These are phyloP conservation scores for Ambrosia artemisiifolia DNA, from an alignment of 129 eudicot genomes.

Conservation along the genomic window DNA sequence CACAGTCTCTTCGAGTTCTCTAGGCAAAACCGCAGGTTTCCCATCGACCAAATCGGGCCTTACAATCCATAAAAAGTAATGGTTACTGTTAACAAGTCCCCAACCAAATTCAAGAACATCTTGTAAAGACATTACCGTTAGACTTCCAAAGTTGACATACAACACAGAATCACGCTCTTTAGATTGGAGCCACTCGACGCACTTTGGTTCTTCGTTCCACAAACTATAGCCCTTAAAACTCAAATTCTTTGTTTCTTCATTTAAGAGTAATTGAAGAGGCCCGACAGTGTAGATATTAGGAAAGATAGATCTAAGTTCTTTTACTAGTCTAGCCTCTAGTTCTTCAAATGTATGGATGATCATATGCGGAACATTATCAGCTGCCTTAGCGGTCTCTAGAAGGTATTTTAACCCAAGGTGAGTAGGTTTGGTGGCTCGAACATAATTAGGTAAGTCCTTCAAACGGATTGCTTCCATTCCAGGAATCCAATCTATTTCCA, in stretches of 20 bases:
- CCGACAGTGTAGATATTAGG: conserved; percentile 9
- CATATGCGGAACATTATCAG: background rate
- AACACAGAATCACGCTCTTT: background rate
- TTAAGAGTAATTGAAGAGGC: background rate
- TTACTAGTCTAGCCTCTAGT: background rate
- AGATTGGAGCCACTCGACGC: background rate
- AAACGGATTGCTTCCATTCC: conserved; percentile 12
- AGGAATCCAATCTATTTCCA: conserved; percentile 4
- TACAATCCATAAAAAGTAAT: too few relatives aligned
- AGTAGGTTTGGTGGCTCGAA: background rate
- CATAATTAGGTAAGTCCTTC: background rate
- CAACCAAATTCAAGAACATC: conserved; percentile 1
- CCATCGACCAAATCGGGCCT: too few relatives aligned
- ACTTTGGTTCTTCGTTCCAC: conserved; percentile 10
- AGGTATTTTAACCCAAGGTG: background rate
- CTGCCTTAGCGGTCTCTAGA: background rate
- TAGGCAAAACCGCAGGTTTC: too few relatives aligned
- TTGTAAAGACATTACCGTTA: background rate
- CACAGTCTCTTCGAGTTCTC: too few relatives aligned
- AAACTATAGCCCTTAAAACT: background rate
- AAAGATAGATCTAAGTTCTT: background rate
- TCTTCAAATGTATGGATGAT: background rate
- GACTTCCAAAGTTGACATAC: conserved; percentile 10
- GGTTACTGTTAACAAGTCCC: conserved; percentile 15
- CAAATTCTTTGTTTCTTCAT: background rate